phyloP scores from a whole-genome alignment of 2,329 filamentous ascomycete species.

The Trichoderma brevicompactum region DNA sequence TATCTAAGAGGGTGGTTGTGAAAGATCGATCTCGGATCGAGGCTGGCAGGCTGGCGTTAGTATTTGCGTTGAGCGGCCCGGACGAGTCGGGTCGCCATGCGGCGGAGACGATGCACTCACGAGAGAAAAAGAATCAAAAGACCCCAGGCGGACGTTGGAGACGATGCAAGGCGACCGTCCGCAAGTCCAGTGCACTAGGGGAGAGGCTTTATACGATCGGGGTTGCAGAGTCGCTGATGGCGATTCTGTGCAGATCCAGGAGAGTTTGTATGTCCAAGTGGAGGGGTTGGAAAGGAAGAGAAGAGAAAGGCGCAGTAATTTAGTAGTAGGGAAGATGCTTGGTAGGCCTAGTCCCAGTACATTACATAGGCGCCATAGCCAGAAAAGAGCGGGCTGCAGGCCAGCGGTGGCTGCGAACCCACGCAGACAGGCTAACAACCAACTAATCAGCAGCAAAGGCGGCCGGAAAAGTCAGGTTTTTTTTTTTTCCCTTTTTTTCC shows the following conservation, averaged over 20 bases:
- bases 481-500: not conserved
- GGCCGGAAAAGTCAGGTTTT: slow-evolving; percentile 41
- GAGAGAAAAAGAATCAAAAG: slow-evolving; percentile 31
- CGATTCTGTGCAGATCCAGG: slow-evolving; percentile 25
- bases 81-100: slow-evolving; percentile 30
- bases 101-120: slow-evolving; percentile 37
- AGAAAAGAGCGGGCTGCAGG: slow-evolving; percentile 18
- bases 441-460: slow-evolving; percentile 29
- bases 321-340: not conserved
- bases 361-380: slow-evolving; percentile 2
- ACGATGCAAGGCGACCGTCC: slow-evolving; percentile 33
- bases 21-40: slow-evolving; percentile 35
- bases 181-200: slow-evolving; percentile 27
- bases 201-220: slow-evolving; percentile 22
- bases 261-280: slow-evolving; percentile 25
- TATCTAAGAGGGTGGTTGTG: slow-evolving; percentile 30
- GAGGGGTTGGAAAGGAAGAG: slow-evolving; percentile 27
- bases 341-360: not conserved
- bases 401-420: slow-evolving; percentile 25
- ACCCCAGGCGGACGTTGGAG: slow-evolving; percentile 20
- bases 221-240: slow-evolving; percentile 17
- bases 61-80: slow-evolving; percentile 27
- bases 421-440: slow-evolving; percentile 3
- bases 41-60: slow-evolving; percentile 27
- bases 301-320: slow-evolving; percentile 22